Evolutionary conservation across 176 grass and related monocot species (phyloP), one percentile per base, ranked within the genome.

Genomic region (Typha latifolia): DNA sequence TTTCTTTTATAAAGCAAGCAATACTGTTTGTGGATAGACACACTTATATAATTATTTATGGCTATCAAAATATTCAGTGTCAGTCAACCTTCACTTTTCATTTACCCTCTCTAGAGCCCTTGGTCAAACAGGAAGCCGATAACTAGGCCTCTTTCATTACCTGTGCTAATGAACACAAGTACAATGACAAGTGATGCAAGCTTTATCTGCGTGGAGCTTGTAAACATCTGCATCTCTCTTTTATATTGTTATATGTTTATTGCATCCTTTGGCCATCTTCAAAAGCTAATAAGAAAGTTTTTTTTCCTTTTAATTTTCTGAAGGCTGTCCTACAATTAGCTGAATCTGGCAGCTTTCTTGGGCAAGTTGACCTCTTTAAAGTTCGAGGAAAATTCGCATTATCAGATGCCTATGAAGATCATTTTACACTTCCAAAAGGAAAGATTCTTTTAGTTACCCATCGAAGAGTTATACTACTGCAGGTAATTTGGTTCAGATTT

Each of bases 351-450:
- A 84, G 85, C 10, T 92, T 97, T 75, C 77, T 97, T 76, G 93
- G 93, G 48, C 93, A 97, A 97, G 89, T 97, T 75, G 93, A 97
- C 68, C 79, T 97, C 70, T 97, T 97, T 63, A 97, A 97, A 89
- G 79, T 97, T 37, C 82, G 93, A 62, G 88, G 93, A 20, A 97
- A 97, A 77, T 97, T 97, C 78, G 93, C 93, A 73, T 84, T 90
- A 76, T 88, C 88, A 20, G 93, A 97, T 87, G 93, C 93, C 75
- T 97, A 97, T 73, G 88, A 97, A 69, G 88, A 85, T 72, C 93
- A 97, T 81, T 90, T 82, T 81, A 26, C 92, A 37, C 85, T 97
- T 47, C 93, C 85, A 20, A 90, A 92, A 81, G 93, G 93, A 64
- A 97, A 92, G 68, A 80, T 90, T 68, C 50, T 92, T 48, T 43